A percentile compares a stretch with the other conserved stretches of the same genome.
Conservation (phyloP, 129 eudicot genomes). For the Tanacetum coccineum region DNA sequence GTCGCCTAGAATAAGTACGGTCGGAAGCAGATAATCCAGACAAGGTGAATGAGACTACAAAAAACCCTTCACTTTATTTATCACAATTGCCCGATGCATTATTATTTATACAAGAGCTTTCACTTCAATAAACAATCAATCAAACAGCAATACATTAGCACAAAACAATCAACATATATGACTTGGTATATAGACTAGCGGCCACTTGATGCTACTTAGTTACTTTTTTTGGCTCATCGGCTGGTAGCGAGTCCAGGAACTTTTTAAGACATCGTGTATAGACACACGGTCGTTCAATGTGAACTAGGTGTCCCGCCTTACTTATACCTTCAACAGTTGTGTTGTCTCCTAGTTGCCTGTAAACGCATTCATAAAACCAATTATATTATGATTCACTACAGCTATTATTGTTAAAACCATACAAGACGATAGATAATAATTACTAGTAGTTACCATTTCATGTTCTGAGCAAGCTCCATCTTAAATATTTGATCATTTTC, state of each 20-base stretch:
- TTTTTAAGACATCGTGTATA: constrained; percentile 62
- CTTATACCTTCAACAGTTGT: constrained; percentile 56
- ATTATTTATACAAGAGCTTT: constrained; percentile 8
- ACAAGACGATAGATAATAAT: neutral
- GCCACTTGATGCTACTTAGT: neutral
- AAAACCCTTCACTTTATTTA: constrained; percentile 14
- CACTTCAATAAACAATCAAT: constrained; percentile 16
- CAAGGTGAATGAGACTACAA: neutral
- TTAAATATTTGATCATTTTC: constrained; percentile 84
- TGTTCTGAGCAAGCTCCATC: constrained; percentile 62
- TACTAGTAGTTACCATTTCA: constrained; percentile 62
- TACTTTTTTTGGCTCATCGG: constrained; percentile 29
- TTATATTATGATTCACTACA: no score
- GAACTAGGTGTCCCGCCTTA: constrained; percentile 93
- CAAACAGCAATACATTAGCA: constrained; percentile 11
- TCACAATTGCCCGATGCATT: neutral
- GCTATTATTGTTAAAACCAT: neutral
- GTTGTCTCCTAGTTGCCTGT: constrained; percentile 78
- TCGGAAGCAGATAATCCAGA: neutral
- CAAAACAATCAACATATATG: neutral
- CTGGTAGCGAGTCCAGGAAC: constrained; percentile 59
- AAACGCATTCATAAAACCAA: constrained; percentile 8
- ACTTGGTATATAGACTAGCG: neutral
- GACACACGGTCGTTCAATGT: constrained; percentile 76
- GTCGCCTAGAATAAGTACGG: no score